Evolutionary conservation across 306 rosid species (phyloP), one percentile per base, ranked within the genome.

Genomic region (Bauhinia variegata): DNA sequence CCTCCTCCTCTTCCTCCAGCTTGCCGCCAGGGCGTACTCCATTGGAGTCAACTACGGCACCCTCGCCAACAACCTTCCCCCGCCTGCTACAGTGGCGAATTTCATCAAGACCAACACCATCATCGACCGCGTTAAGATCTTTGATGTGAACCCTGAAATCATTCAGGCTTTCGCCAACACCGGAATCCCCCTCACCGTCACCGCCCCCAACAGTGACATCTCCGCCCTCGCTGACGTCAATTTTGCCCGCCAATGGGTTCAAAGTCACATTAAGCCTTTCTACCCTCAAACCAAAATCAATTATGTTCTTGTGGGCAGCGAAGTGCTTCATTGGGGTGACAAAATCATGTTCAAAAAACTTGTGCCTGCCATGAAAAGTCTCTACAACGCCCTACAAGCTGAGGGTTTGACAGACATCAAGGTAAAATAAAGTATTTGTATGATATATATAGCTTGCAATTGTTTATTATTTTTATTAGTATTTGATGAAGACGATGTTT

Each of bases 21-120:
- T 82, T 66, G 7, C 75, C 44, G 7, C 75, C 58, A 23, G 82
- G 30, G 91, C 52, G 1, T n/a, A 50, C 65, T 65, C 89, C 74
- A 78, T 92, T 42, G 98, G 98, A 15, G 79, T 92, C 23, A 92
- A 92, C 89, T 92, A 92, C 37, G 98, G 98, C 12, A 92, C 96
- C 9, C 76, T 86, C 0, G 96, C 60, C 0, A 80, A 93, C 85
- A 83, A 93, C 81, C 96, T 93, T 0, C 96, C 89, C 0, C 66
- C 89, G 0, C 88, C 97, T 0, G 7, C 76, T 0, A 50, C 75
- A 53, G 98, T 93, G 15, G 97, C 70, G 0, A 80, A 84, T 66
- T 90, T 89, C 56, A 52, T 93, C 4, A 84, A 81, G 60, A 81
- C 96, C 1, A 68, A 18, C 34, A 93, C 96, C 9, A 58, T 16